Evolutionary conservation across 257 asterid genomes (phyloP), one percentile per base, ranked within the genome.

Genomic region (Coffea eugenioides): DNA sequence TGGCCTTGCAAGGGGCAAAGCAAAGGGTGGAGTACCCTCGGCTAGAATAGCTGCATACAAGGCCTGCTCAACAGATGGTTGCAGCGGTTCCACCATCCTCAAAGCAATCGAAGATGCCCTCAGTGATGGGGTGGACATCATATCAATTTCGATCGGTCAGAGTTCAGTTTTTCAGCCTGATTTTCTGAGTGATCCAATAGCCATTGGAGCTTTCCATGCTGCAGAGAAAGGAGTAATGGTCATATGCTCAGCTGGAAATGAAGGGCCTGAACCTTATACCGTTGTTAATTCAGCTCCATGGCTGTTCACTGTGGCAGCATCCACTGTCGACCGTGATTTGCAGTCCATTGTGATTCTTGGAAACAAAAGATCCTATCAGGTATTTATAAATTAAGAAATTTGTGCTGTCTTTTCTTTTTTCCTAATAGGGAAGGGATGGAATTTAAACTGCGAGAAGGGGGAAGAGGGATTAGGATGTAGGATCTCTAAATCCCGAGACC

Each of bases 191-290:
- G 97, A 92, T 78, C 92, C 96, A 23, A 87, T 92, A 25, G 96
- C 96, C 31, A 90, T 92, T 39, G 97, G 97, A 72, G 91, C 97
- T 20, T 89, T 92, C 83, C 96, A 92, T 78, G 97, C 97, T 2
- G 86, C 83, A 20, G 84, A 91, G 71, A 86, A 61, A 78, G 93
- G 97, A 45, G 82, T 91, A 23, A 59, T 74, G 79, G 96, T 90
- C 2, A 92, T 92, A 70, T 91, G 94, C 59, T 91, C 97, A 0
- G 96, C 85, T 59, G 97, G 97, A 8, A 92, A 92, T 59, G 94
- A 90, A 56, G 97, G 97, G 14, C 94, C 96, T 12, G 77, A 74
- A 45, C 82, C 91, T 51, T 83, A 78, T 73, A 92, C 96, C 11
- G 48, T 91, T 34, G 91, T 89, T 27, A 92, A 90, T 75, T 80